phyloP scores from a whole-genome alignment of 495 filamentous ascomycete species.

The Penicillium nucicola region DNA sequence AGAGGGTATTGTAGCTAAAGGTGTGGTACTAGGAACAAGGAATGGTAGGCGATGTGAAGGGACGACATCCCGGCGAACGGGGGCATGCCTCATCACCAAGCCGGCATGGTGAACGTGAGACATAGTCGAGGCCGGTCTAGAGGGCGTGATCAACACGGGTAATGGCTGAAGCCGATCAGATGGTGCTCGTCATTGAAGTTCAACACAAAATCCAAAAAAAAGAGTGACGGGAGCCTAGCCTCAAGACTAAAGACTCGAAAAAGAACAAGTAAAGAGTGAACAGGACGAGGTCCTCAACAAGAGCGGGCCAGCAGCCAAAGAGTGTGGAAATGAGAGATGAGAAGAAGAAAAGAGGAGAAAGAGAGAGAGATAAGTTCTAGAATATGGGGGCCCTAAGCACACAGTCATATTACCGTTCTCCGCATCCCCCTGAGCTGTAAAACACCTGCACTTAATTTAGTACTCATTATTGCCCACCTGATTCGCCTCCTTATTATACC shows the following conservation, averaged over 20 bases:
- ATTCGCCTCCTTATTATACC: not conserved
- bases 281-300: constrained; percentile 22
- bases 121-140: constrained; percentile 22
- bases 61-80: constrained; percentile 27
- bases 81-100: constrained; percentile 18
- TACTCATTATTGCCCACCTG: too few relatives aligned
- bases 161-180: constrained; percentile 8
- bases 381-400: not conserved
- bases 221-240: not conserved
- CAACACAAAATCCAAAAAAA: not conserved
- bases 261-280: constrained; percentile 36
- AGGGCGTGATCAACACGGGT: constrained; percentile 3
- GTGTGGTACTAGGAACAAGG: constrained; percentile 12
- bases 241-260: too few relatives aligned
- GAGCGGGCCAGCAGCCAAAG: constrained; percentile 33
- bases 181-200: constrained; percentile 15
- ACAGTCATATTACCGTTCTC: constrained; percentile 3
- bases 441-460: not conserved
- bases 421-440: constrained; percentile 8
- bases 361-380: constrained; percentile 14
- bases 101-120: constrained; percentile 31
- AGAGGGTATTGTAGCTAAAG: constrained; percentile 15
- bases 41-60: constrained; percentile 26
- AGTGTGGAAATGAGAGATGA: constrained; percentile 19
- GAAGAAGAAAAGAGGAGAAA: constrained; percentile 24